Conservation (phyloP, 179 eudicot genomes). For the Corrigiola litoralis region DNA sequence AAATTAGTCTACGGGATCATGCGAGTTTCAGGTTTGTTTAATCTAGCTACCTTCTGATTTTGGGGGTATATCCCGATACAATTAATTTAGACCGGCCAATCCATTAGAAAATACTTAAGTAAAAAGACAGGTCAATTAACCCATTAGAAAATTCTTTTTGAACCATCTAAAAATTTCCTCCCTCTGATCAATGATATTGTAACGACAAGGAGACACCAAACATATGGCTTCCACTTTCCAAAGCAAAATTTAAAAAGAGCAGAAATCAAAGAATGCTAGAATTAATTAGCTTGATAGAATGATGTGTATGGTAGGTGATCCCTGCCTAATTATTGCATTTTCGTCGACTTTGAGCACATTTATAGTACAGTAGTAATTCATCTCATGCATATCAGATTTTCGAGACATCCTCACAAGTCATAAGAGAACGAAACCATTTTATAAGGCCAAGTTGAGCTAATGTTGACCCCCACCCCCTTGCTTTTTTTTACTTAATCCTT, state of each 20-base stretch:
- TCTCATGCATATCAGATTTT: background rate
- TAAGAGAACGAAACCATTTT: background rate
- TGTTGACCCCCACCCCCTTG: no score
- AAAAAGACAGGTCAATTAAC: no score
- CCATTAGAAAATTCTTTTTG: background rate
- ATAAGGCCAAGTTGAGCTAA: background rate
- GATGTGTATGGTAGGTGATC: constrained; percentile 13
- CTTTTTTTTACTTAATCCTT: background rate
- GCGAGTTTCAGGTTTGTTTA: background rate
- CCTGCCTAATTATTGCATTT: constrained; percentile 10
- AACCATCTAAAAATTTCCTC: background rate
- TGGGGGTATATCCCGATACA: constrained; percentile 10
- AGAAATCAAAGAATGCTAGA: background rate
- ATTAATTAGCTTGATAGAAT: background rate
- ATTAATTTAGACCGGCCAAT: background rate
- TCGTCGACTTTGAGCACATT: background rate
- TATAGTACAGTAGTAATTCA: no score
- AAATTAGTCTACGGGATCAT: constrained; percentile 10
- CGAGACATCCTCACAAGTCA: constrained; percentile 1
- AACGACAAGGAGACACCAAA: constrained; percentile 15
- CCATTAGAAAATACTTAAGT: background rate
- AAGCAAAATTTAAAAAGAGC: background rate
- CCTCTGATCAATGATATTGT: constrained; percentile 1
- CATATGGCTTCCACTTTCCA: constrained; percentile 16
- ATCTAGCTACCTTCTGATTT: constrained; percentile 3